Evolutionary conservation across 1,139 yeast genomes (phyloP).

Genomic region (Martiniozyma asiatica): DNA sequence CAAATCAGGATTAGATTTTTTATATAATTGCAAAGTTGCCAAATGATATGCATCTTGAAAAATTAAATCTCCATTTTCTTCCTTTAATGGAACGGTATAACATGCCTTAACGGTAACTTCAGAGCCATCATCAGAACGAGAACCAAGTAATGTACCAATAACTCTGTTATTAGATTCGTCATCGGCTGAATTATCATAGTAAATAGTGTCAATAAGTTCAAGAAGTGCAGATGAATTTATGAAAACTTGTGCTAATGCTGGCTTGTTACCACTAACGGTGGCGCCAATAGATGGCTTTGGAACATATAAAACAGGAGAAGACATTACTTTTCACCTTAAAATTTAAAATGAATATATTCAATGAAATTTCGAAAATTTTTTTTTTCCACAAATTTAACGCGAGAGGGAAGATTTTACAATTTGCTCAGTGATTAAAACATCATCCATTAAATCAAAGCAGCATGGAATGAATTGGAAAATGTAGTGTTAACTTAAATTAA

Average conservation of each 20-base stretch:
- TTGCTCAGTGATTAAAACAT: too few species aligned
- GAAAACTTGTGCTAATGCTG: constrained; percentile 31
- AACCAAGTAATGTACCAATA: constrained; percentile 75
- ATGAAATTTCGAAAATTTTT: too few species aligned
- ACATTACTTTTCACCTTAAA: constrained; percentile 14
- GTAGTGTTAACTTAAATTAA: too few species aligned
- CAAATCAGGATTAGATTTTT: constrained; percentile 71
- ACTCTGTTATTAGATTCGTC: constrained; percentile 46
- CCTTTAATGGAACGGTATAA: constrained; percentile 74
- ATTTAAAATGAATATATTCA: too few species aligned
- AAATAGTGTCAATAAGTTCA: constrained; percentile 52
- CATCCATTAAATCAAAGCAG: too few species aligned
- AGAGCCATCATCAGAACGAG: constrained; percentile 77
- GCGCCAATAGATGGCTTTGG: constrained; percentile 50
- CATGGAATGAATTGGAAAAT: too few species aligned
- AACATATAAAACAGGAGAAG: constrained; percentile 35
- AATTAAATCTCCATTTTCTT: constrained; percentile 62
- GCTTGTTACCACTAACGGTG: too few species aligned
- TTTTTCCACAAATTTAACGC: too few species aligned
- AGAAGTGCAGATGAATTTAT: constrained; percentile 65
- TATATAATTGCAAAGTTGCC: constrained; percentile 59
- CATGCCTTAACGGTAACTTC: constrained; percentile 67
- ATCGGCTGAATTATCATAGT: constrained; percentile 31
- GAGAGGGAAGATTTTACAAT: too few species aligned
- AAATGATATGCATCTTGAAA: constrained; percentile 70